A percentile compares a stretch with the other conserved stretches of the same genome.
Evolutionary conservation across 371 early-diverging fungal genomes (phyloP).

Genomic region (Circinella umbellata): DNA sequence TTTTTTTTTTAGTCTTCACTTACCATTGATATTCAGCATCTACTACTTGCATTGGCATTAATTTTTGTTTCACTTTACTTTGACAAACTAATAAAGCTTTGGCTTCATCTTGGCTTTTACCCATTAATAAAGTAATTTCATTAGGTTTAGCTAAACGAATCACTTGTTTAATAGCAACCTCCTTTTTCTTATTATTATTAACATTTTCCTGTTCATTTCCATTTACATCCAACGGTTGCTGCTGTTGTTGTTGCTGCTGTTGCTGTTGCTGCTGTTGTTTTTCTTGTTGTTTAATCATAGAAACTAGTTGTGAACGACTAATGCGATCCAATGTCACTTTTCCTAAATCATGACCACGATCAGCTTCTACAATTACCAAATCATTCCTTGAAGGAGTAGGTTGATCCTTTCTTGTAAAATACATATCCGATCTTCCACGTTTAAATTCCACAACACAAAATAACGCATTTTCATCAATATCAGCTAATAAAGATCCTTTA

Average conservation of each 20-base stretch:
- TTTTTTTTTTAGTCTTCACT: background rate
- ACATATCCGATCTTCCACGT: slow-evolving; percentile 86
- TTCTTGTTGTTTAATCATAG: slow-evolving; percentile 81
- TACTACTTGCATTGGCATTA: slow-evolving; percentile 93
- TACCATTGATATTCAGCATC: slow-evolving; percentile 98
- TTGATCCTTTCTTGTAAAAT: slow-evolving; percentile 60
- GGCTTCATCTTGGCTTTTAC: slow-evolving; percentile 89
- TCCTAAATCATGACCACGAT: slow-evolving; percentile 95
- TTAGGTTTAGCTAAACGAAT: slow-evolving; percentile 79
- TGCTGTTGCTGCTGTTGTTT: slow-evolving; percentile 15
- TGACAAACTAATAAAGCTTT: slow-evolving; percentile 92
- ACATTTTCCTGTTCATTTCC: slow-evolving; percentile 23
- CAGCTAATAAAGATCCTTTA: slow-evolving; percentile 58
- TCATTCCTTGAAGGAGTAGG: slow-evolving; percentile 52
- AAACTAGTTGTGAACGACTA: slow-evolving; percentile 91
- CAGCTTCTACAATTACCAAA: slow-evolving; percentile 94
- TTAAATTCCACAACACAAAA: slow-evolving; percentile 90
- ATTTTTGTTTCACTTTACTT: slow-evolving; percentile 86
- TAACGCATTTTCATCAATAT: slow-evolving; percentile 56
- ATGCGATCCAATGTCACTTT: slow-evolving; percentile 91
- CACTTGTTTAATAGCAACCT: slow-evolving; percentile 61
- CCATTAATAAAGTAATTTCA: slow-evolving; percentile 79
- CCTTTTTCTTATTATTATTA: slow-evolving; percentile 41
- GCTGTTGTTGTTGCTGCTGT: slow-evolving; percentile 63
- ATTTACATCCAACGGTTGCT: slow-evolving; percentile 27